Evolutionary conservation across 1,284 basidiomycete species (phyloP), one percentile per base, ranked within the genome.

Genomic region (Meripilus lineatus): DNA sequence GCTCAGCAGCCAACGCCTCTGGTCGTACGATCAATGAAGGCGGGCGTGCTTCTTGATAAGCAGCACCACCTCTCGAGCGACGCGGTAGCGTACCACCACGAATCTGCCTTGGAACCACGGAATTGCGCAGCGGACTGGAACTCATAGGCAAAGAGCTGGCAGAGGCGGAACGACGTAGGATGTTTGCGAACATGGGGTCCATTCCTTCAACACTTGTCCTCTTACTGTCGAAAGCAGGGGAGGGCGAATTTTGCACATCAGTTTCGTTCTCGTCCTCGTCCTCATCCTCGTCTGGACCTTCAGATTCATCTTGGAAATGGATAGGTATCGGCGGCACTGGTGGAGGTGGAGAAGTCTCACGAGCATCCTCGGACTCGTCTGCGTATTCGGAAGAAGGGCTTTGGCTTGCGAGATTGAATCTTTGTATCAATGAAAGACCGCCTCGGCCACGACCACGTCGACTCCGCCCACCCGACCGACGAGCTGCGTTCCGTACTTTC

Each of bases 131-230:
- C 38, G 82, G 79, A 52, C 80, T 79, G 33, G 68, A 64, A 49
- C 68, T 60, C 37, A 72, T 67, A n/a, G 67, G 58, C 18, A 72
- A 34, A 1, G 81, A 75, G 20, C 71, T 70, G 40, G 74, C 69
- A 7, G 82, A 81, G 0, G 75, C 69, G 2, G 77, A 70, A 23
- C 77, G 76, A 46, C 74, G 75, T 32, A 89, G 74, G 13, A 89
- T 69, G 49, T 89, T 88, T 43, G 87, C 86, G 57, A 89, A 91
- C 0, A 68, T 73, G 8, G 89, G 89, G 53, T 91, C 89, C 84
- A 91, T 88, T 32, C 87, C 87, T 42, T 91, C 88, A 8, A 89
- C 70, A 52, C 84, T 88, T 2, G 75, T 74, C 25, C 72, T 68
- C 49, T 81, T 83, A 2, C 78, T 79, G 18, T 58, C 44, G 15